Base-by-base conservation (phyloP, 257 asterid species). In the Anisodus acutangulus region DNA sequence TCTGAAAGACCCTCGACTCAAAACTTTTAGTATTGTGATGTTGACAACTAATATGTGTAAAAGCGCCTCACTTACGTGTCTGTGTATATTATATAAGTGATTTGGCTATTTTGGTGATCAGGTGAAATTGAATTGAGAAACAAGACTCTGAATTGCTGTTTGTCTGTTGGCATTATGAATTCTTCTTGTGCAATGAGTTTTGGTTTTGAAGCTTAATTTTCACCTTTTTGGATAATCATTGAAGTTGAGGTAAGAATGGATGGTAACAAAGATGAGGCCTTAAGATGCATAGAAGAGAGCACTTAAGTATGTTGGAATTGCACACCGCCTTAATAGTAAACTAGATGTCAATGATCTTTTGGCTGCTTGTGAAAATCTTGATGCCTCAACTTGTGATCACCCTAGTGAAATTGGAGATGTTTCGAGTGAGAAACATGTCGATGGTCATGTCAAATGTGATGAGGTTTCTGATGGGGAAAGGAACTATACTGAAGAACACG, bases 401-500 rank as follows among this genome's bases (percentile, higher is more conserved):
- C 69, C 81, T 13, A 76, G 47, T 37, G 76, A 68, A 11, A 39
- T 68, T 39, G 76, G 76, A 39, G 49, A 68, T 37, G 51, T 37
- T 7, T 68, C 26, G n/a, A 79, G 57, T 59, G 89, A 78, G 70
- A 85, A 82, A 26, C 81, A 79, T 59, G 78, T 17, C 39, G 81
- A 80, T 22, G 26, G 26, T 22, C 26, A 22, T 22, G 26, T 22
- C 26, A 22, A 22, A 68, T 57, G 15, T 49, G 85, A 88, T 57
- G 91, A 35, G 58, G 84, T 63, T 80, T 16, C 85, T 2, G 90
- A 89, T 69, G 26, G 97, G 88, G 84, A 98, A 90, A 89, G 92
- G 90, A 89, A 68, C 83, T 93, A 95, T 89, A 88, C 94, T 5
- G 98, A 92, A 68, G 99, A 95, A 86, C 90, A 95, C 47, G 90